Base-by-base conservation (phyloP, 352 stramenopile genomes). In the Peronospora belbahrii region DNA sequence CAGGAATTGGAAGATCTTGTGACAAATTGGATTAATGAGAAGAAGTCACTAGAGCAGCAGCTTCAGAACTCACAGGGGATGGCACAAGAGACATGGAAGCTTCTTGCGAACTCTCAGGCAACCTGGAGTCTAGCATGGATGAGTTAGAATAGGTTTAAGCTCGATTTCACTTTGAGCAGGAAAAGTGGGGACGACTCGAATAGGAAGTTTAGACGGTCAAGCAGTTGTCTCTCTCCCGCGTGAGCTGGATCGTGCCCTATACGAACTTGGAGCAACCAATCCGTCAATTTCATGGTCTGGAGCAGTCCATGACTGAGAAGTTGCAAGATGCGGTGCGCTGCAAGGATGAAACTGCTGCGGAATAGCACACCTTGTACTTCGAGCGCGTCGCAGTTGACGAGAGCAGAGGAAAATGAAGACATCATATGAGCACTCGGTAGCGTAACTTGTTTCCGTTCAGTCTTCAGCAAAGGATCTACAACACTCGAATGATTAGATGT, bases 51-150 rank as follows among this genome's bases (percentile, higher is more conserved):
- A 4, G 64, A 83, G 48, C 60, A 74, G 18, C 70, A 85, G 48
- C 48, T 86, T 33, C 62, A 69, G 42, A 83, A 86, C 35, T 50
- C 86, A n/a, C 71, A 84, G 30, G 73, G 74, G 25, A 71, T 75
- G 40, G 62, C 58, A 9, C 55, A 85, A 40, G 73, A 87, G 28
- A 58, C 42, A 66, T 82, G 57, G 63, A 83, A 45, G 31, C 44
- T 6, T 66, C 61, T 0, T 72, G 70, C 28, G 77, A 89, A 33
- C 46, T 80, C 2, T 71, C 86, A 52, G 32, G 67, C 6, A 83
- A 73, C n/a, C 52, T 81, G 7, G 73, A 87, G 44, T 62, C 73
- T 8, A 68, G 60, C 6, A 55, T 72, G 43, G 58, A 75, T 14
- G 72, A 84, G 25, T 42, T 80, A 11, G 58, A 65, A 22, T 52